These are phyloP conservation scores for Plantago coronopus DNA, from an alignment of 305 asterid species.

Conservation along the genomic window DNA sequence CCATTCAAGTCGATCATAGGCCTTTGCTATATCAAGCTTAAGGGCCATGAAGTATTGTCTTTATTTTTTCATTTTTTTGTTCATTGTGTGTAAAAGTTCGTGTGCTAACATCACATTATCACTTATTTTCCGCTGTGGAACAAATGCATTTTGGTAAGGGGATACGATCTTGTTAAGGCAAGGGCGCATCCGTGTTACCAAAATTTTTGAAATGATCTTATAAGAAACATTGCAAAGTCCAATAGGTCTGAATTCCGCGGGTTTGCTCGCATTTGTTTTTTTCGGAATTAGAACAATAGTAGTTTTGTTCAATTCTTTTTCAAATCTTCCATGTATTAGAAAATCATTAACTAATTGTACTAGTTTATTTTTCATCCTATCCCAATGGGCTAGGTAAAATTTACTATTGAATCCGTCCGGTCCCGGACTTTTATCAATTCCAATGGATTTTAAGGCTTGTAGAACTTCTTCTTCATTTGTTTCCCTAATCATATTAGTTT, in stretches of 20 bases:
- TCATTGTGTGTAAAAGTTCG: neutral
- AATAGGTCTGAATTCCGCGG: neutral
- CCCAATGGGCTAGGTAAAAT: neutral
- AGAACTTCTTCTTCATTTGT: no score
- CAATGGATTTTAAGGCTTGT: no score
- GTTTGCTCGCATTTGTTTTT: neutral
- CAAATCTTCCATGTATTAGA: neutral
- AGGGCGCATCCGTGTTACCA: no score
- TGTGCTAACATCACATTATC: neutral
- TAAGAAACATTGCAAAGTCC: neutral
- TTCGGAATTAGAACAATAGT: neutral
- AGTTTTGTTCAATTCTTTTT: neutral
- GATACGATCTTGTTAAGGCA: no score
- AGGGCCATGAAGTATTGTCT: neutral
- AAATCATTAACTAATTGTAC: neutral
- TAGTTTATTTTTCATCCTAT: neutral
- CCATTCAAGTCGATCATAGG: no score
- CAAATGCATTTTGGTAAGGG: no score
- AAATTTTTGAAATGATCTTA: no score
- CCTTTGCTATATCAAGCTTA: neutral
- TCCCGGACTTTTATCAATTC: neutral
- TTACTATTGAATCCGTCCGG: neutral
- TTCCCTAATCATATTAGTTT: no score
- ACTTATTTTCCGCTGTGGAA: no score
- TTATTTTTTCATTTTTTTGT: neutral